Evolutionary conservation across 306 rosid species (phyloP), one percentile per base, ranked within the genome.

Genomic region (Prunus armeniaca): DNA sequence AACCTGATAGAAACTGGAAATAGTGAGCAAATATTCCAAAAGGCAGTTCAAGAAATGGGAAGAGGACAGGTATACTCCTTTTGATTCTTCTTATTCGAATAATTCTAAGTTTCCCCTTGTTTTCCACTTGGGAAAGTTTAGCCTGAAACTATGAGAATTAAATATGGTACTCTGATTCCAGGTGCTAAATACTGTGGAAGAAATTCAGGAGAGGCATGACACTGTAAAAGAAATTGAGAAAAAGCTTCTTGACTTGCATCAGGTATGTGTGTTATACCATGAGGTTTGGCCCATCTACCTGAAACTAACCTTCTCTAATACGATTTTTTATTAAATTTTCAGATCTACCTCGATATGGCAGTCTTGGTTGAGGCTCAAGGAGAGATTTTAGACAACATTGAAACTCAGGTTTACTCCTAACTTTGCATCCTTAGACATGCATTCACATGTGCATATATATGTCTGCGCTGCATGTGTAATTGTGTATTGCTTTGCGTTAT

Each of bases 301-400:
- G 65, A 45, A 75, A 72, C 69, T 49, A 46, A 71, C 62, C 27
- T 41, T 13, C 46, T 71, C 75, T 78, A 41, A 78, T 84, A 38
- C 34, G 51, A 28, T 65, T 50, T 73, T 15, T 24, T 55, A 20
- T 47, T 30, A 24, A 76, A 77, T 81, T 74, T 65, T 62, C 89
- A 94, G 98, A 88, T 94, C 68, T 94, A 91, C 86, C 96, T 94
- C 9, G 97, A 92, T 80, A 85, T 92, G 96, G 97, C 98, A 3
- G 98, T 92, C 64, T 81, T 95, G 72, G 96, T 95, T 32, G 98
- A 92, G n/a, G 96, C 97, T 60, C 98, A 95, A 84, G 96, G 96
- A 79, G 96, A 90, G 84, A 78, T 88, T 73, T 74, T 95, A 76
- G 98, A 95, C 73, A 92, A 92, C 95, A 95, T 95, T 17, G 98